phyloP scores from a whole-genome alignment of 768 basidiomycete species.

The Melanogaster broomeanus region DNA sequence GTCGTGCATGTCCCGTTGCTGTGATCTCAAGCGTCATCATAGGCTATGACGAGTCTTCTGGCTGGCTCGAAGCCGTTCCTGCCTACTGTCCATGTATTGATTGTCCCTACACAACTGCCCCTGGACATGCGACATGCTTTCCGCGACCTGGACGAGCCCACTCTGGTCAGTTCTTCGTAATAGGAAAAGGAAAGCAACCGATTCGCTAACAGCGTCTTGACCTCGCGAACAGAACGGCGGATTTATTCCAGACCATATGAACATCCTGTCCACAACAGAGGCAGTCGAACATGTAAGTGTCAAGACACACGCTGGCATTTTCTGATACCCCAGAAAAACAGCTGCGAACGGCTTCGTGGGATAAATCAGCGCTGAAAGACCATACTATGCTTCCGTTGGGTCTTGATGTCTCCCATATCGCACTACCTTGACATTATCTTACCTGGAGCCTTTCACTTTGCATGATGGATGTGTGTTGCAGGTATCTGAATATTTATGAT shows the following conservation, averaged over 20 bases:
- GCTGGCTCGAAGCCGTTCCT: slow-evolving; percentile 61
- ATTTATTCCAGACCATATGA: slow-evolving; percentile 73
- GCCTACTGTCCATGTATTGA: slow-evolving; percentile 72
- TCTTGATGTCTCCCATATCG: slow-evolving; percentile 34
- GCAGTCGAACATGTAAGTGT: slow-evolving; percentile 59
- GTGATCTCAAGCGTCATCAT: background rate
- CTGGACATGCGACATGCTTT: slow-evolving; percentile 66
- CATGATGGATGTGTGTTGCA: background rate
- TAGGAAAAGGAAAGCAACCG: background rate
- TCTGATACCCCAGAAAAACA: slow-evolving; percentile 26
- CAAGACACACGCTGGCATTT: background rate
- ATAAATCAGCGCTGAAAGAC: slow-evolving; percentile 45
- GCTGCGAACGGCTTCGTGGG: slow-evolving; percentile 59
- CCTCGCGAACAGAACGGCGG: slow-evolving; percentile 46
- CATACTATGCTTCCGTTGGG: slow-evolving; percentile 60
- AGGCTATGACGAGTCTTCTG: slow-evolving; percentile 58
- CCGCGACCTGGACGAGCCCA: slow-evolving; percentile 67
- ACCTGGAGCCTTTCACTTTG: background rate
- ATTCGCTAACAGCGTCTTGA: background rate
- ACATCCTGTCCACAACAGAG: slow-evolving; percentile 58
- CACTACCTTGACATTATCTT: slow-evolving; percentile 10
- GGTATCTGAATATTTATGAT: background rate
- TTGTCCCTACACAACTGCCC: slow-evolving; percentile 75
- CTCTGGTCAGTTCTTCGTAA: slow-evolving; percentile 47
- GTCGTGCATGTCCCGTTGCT: background rate